phyloP scores from a whole-genome alignment of 805 yeast species.

The Starmerella etchellsii region DNA sequence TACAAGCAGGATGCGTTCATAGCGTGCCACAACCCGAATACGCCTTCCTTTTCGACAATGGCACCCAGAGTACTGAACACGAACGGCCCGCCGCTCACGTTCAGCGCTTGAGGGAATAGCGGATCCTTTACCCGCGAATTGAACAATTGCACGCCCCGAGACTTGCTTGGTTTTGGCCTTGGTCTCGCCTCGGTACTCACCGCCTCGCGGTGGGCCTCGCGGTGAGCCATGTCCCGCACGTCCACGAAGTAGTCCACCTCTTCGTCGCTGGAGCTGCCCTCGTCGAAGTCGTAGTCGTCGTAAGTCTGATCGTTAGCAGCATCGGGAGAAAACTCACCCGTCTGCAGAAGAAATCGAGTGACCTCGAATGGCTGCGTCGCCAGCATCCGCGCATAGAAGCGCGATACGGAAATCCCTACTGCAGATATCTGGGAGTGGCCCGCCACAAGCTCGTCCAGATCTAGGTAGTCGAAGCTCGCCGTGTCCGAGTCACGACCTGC shows the following conservation, averaged over 20 bases:
- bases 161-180: conserved; percentile 8
- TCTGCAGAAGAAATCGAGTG: conserved; percentile 63
- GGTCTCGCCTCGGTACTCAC: neutral
- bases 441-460: conserved; percentile 21
- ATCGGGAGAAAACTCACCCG: conserved; percentile 37
- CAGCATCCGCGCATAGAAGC: conserved; percentile 55
- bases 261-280: conserved; percentile 19
- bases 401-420: conserved; percentile 47
- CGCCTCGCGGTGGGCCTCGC: neutral
- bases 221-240: conserved; percentile 9
- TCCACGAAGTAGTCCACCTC: conserved; percentile 35
- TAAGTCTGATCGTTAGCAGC: neutral
- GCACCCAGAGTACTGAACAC: conserved; percentile 29
- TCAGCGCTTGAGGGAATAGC: conserved; percentile 12
- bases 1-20: conserved; percentile 68
- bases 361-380: conserved; percentile 84
- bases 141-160: conserved; percentile 10
- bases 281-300: conserved; percentile 17
- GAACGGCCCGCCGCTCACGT: conserved; percentile 22
- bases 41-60: conserved; percentile 53
- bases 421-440: conserved; percentile 43
- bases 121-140: neutral
- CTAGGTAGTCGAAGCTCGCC: conserved; percentile 21
- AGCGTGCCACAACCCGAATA: conserved; percentile 52
- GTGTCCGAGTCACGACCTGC: no score